A percentile compares a stretch with the other conserved stretches of the same genome.
phyloP scores from a whole-genome alignment of 768 basidiomycete species.

The Tulasnella sp. region DNA sequence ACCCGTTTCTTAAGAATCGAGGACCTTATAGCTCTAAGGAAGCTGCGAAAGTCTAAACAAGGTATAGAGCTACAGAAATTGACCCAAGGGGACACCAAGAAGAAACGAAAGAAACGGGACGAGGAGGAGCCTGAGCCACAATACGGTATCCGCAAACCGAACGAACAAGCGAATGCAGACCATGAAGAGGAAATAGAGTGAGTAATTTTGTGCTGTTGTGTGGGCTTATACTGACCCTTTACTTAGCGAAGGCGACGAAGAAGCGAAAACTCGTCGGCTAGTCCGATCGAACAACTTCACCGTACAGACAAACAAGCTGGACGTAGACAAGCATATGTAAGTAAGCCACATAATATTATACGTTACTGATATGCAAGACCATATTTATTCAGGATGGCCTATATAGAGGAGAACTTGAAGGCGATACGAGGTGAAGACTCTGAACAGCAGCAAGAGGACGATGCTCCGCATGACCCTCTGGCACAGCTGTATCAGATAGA shows the following conservation, averaged over 20 bases:
- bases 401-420: slow-evolving; percentile 89
- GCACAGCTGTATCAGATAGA: slow-evolving; percentile 70
- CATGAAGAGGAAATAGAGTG: slow-evolving; percentile 49
- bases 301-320: slow-evolving; percentile 89
- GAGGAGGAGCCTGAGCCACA: slow-evolving; percentile 28
- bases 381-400: slow-evolving; percentile 69
- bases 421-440: slow-evolving; percentile 53
- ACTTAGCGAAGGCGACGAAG: slow-evolving; percentile 41
- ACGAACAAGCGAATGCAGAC: slow-evolving; percentile 32
- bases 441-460: slow-evolving; percentile 35
- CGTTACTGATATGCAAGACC: background rate
- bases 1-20: slow-evolving; percentile 40
- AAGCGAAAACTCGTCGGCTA: slow-evolving; percentile 61
- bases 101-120: slow-evolving; percentile 55
- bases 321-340: slow-evolving; percentile 98
- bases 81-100: slow-evolving; percentile 66
- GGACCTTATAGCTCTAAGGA: slow-evolving; percentile 78
- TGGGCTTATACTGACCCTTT: background rate
- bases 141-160: slow-evolving; percentile 28
- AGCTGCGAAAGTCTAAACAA: slow-evolving; percentile 58
- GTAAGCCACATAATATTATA: slow-evolving; percentile 32
- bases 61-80: slow-evolving; percentile 84
- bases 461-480: slow-evolving; percentile 52
- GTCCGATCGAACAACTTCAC: slow-evolving; percentile 91
- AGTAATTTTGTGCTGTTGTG: slow-evolving; percentile 13